phyloP scores from a whole-genome alignment of 2,329 filamentous ascomycete genomes.

The Aspergillus sp. region DNA sequence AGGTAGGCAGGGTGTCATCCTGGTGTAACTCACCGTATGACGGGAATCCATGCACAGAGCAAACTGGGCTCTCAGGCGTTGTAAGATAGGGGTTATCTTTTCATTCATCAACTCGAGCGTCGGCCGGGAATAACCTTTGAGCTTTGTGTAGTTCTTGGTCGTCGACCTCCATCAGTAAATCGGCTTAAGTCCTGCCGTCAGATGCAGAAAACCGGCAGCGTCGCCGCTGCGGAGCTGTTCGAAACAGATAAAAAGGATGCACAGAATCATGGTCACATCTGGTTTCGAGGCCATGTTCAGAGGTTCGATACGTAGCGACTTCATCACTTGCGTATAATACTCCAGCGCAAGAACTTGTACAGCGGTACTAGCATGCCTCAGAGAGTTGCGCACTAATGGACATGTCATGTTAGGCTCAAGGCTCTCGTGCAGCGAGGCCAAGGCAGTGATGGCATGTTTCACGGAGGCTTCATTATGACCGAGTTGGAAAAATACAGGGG shows the following conservation, averaged over 20 bases:
- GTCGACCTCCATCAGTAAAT: background rate
- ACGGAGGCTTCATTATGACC: background rate
- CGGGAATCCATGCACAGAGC: background rate
- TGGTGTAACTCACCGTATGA: background rate
- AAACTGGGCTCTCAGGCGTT: background rate
- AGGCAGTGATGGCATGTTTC: background rate
- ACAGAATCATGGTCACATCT: background rate
- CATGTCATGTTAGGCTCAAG: background rate
- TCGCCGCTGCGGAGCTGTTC: background rate
- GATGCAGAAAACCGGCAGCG: background rate
- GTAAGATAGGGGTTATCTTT: background rate
- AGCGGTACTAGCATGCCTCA: background rate
- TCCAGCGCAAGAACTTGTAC: background rate
- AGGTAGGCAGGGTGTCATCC: background rate
- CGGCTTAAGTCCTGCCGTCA: background rate
- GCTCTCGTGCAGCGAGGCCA: background rate
- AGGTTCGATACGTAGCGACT: background rate
- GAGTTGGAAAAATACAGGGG: background rate
- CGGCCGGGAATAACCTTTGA: background rate
- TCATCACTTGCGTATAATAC: background rate
- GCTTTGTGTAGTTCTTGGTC: background rate
- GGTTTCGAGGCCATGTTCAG: background rate
- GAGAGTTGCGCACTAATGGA: background rate
- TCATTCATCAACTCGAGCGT: background rate
- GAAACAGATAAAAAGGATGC: background rate